Evolutionary conservation across 2,329 filamentous ascomycete genomes (phyloP), one percentile per base, ranked within the genome.

Genomic region (Cercospora sesami): DNA sequence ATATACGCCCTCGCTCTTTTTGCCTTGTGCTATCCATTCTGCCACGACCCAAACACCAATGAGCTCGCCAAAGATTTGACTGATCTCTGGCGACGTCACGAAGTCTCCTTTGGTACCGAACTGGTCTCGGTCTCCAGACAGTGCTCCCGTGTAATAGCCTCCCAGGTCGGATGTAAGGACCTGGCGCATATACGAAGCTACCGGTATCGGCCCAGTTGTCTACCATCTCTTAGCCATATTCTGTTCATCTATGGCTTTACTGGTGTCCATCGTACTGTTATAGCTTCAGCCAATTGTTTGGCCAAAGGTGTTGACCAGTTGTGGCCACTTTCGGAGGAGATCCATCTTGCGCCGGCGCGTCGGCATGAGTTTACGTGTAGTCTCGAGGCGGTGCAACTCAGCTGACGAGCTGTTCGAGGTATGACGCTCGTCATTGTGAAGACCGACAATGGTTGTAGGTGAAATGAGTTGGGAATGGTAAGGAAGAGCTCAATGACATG

Each of bases 181-280:
- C 90, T 98, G 96, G 78, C 95, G 94, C 95, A 99, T 99, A 80
- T 94, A 99, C 63, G 93, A 90, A 5, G 95, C 94, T 69, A 99
- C 87, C 0, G 95, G 92, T 30, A 98, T 89, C 4, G 95, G 94
- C 0, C 95, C 95, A 10, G 95, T 98, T 48, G 90, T 88, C 89
- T 91, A 73, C 16, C 51, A 65, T 14, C 10, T 62, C 61, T 62
- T 72, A 64, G 62, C 59, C 67, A 68, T 60, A 42, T 21, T 6
- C 48, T 61, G 31, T 48, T 23, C 16, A n/a, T 48, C 14, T 10
- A 21, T 45, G 28, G 14, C 21, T 51, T 10, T 18, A 9, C 18
- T 31, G 10, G 33, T 31, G 33, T 12, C 26, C 12, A 28, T 70
- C 79, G 64, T 85, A 96, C 94, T 72, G 90, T 90, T 71, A 98